Evolutionary conservation across 1,284 basidiomycete genomes (phyloP).

Genomic region (Stygiomarasmius scandens): DNA sequence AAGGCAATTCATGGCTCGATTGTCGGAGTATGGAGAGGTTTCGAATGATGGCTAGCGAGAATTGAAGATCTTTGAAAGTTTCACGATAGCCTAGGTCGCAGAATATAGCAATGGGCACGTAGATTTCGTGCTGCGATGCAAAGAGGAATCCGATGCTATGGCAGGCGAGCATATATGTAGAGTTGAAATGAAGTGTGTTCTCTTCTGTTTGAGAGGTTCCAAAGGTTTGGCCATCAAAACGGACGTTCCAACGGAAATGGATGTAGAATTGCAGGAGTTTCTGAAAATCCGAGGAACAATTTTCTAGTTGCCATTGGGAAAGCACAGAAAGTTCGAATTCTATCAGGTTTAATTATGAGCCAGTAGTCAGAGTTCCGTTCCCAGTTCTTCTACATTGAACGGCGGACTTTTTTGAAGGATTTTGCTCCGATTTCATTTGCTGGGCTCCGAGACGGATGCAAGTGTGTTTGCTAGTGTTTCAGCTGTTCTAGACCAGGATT

Average conservation of each 20-base stretch:
- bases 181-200: background rate
- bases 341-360: background rate
- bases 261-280: background rate
- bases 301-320: background rate
- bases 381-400: too few relatives aligned
- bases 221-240: background rate
- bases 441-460: background rate
- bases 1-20: slow-evolving; percentile 7
- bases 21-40: slow-evolving; percentile 13
- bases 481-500: background rate
- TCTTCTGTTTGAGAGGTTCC: background rate
- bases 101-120: background rate
- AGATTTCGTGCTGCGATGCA: background rate
- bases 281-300: background rate
- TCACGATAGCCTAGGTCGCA: background rate
- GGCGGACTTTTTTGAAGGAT: too few relatives aligned
- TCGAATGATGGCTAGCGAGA: background rate
- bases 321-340: background rate
- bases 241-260: background rate
- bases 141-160: background rate
- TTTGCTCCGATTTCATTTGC: background rate
- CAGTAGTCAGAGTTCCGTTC: background rate
- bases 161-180: too few relatives aligned
- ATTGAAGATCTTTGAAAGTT: background rate
- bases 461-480: background rate